Evolutionary conservation across 441 rosid genomes (phyloP).

Genomic region (Pelargonium myrrhifolium): DNA sequence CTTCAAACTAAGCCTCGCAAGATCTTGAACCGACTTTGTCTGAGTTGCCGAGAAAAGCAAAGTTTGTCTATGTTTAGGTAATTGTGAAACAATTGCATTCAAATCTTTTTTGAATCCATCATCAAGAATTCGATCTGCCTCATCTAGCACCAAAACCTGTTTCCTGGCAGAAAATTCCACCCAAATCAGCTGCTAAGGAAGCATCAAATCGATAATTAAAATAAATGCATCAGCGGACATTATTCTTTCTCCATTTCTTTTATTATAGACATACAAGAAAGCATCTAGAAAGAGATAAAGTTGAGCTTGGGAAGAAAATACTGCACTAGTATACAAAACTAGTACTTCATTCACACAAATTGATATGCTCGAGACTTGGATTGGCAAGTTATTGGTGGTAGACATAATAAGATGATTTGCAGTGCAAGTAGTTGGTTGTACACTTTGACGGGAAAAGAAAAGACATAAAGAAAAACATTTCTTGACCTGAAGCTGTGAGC

Average conservation of each 20-base stretch:
- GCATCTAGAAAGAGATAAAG: background rate
- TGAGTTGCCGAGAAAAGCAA: conserved; percentile 94
- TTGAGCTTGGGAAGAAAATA: background rate
- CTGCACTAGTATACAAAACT: background rate
- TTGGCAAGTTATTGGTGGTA: too few relatives aligned
- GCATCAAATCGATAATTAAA: background rate
- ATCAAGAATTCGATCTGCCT: conserved; percentile 96
- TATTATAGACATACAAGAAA: background rate
- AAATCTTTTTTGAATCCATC: conserved; percentile 69
- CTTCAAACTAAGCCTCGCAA: conserved; percentile 91
- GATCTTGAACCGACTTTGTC: conserved; percentile 87
- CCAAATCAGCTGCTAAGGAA: conserved; percentile 19
- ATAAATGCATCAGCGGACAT: background rate
- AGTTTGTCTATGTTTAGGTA: conserved; percentile 76
- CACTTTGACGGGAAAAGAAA: background rate
- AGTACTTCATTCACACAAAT: background rate
- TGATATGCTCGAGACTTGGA: background rate
- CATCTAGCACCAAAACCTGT: conserved; percentile 92
- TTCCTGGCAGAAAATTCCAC: conserved; percentile 29
- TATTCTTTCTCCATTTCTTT: background rate
- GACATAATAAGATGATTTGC: background rate
- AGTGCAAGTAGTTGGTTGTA: background rate
- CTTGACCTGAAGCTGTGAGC: conserved; percentile 81
- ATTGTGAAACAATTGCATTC: conserved; percentile 82
- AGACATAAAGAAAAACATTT: conserved; percentile 1